Evolutionary conservation across 768 basidiomycete genomes (phyloP), one percentile per base, ranked within the genome.

Genomic region (Cystofilobasidium capitatum): DNA sequence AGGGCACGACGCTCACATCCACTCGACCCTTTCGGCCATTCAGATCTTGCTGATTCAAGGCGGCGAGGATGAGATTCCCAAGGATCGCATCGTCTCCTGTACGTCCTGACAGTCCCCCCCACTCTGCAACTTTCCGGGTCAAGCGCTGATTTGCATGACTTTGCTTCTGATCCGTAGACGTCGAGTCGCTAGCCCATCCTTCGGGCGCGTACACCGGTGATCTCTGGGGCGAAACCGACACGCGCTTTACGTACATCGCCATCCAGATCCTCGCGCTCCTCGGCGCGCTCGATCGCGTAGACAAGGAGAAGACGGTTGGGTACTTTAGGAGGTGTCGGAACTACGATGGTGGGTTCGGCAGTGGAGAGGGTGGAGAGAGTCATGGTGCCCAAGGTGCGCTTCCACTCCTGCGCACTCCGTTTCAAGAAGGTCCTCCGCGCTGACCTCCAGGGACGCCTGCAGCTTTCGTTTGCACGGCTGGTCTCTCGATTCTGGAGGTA

Each of bases 331-430:
- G 82, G 40, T 97, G 96, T 78, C 82, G 81, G 74, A 99, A 98
- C 76, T 97, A 91, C 75, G 96, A 99, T 74, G 93, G 93, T 5
- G 96, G 91, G 0, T 99, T 94, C 73, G 94, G 96, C 31, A 85
- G 81, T 55, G 77, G 79, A 20, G 81, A 84, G 20, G 96, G 93
- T 0, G 91, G 89, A 0, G 96, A 99, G 78, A 91, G 88, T 69
- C 96, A 99, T 79, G 84, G 92, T 16, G 89, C 82, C 0, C 89
- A 91, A 82, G 91, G 94, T 91, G 60, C 74, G 74, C 44, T 42
- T 45, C 39, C 40, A 16, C 24, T 40, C 60, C 22, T 42, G 22
- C 29, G 1, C 17, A 26, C 44, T 26, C 26, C 58, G 47, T 44
- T 59, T 59, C 57, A 44, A 31, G n/a, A n/a, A n/a, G n/a, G n/a